phyloP scores from a whole-genome alignment of 345 rosid genomes.

The Iberis pinnata region DNA sequence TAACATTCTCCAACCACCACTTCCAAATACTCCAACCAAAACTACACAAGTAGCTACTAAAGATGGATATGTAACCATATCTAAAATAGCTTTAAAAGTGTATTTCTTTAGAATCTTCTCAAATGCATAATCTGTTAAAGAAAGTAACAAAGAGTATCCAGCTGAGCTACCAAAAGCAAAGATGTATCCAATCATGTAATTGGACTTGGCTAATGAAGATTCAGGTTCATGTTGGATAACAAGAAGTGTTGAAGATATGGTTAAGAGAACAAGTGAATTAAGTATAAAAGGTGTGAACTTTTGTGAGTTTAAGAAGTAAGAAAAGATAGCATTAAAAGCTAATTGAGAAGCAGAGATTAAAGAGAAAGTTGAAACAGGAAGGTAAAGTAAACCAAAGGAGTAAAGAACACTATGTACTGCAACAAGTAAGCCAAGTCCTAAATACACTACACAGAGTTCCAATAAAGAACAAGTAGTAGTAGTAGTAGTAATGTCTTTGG shows the following conservation, averaged over 20 bases:
- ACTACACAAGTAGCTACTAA: conserved; percentile 25
- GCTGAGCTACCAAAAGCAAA: conserved; percentile 28
- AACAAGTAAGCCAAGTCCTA: conserved; percentile 28
- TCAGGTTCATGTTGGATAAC: conserved; percentile 22
- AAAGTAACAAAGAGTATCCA: conserved; percentile 24
- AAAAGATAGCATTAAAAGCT: conserved; percentile 28
- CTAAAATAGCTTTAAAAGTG: conserved; percentile 27
- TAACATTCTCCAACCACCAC: conserved; percentile 27
- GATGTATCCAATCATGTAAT: conserved; percentile 19
- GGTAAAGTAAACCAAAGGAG: conserved; percentile 31
- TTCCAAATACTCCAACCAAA: conserved; percentile 20
- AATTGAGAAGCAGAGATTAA: conserved; percentile 28
- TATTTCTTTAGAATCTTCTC: conserved; percentile 14
- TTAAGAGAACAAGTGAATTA: conserved; percentile 30
- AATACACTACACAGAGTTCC: conserved; percentile 18
- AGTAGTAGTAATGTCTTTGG: neutral
- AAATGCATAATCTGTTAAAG: conserved; percentile 25
- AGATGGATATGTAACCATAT: conserved; percentile 24
- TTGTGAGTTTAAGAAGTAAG: conserved; percentile 33
- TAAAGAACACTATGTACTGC: conserved; percentile 25
- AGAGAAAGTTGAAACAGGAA: conserved; percentile 33
- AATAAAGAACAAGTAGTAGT: conserved; percentile 1
- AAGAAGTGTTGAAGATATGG: conserved; percentile 31
- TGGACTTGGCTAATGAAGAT: conserved; percentile 2
- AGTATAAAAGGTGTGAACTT: conserved; percentile 27